Conservation (phyloP, 176 grass and related monocot genomes). For the Triticum urartu region DNA sequence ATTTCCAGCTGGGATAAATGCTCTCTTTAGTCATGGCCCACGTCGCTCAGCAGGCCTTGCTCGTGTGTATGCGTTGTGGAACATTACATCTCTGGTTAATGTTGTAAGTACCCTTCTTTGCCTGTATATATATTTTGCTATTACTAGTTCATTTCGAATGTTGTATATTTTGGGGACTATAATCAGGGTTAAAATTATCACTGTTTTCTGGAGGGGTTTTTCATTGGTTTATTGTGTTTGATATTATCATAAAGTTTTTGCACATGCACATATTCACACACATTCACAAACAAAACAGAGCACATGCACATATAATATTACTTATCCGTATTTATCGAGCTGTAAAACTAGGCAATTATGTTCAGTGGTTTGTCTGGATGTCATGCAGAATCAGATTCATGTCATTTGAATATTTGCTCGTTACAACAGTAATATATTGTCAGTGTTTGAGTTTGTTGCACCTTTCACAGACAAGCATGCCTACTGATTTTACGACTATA, state of each 20-base stretch:
- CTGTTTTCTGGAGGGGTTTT: not conserved
- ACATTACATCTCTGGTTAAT: conserved; percentile 96
- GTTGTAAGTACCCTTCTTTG: conserved; percentile 63
- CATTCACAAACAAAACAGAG: conserved; percentile 12
- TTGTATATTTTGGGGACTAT: not conserved
- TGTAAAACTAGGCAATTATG: conserved; percentile 5
- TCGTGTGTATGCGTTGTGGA: conserved; percentile 98
- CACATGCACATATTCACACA: not conserved
- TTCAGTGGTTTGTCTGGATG: not conserved
- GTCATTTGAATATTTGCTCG: conserved; percentile 11
- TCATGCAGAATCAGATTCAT: conserved; percentile 4
- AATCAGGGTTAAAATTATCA: not conserved
- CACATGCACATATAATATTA: not conserved
- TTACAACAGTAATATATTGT: not conserved
- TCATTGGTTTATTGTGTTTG: not conserved
- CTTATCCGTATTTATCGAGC: conserved; percentile 20
- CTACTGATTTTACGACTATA: conserved; percentile 1
- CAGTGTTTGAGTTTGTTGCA: not conserved
- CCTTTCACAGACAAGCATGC: not conserved
- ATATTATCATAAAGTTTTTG: not conserved
- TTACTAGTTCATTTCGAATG: not conserved
- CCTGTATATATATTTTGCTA: not conserved
- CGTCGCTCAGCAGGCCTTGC: conserved; percentile 90
- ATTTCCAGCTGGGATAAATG: conserved; percentile 98
- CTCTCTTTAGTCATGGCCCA: conserved; percentile 97